A percentile compares a stretch with the other conserved stretches of the same genome.
Evolutionary conservation across 148 eudicot species (phyloP).

Genomic region (Rhododendron henanense): DNA sequence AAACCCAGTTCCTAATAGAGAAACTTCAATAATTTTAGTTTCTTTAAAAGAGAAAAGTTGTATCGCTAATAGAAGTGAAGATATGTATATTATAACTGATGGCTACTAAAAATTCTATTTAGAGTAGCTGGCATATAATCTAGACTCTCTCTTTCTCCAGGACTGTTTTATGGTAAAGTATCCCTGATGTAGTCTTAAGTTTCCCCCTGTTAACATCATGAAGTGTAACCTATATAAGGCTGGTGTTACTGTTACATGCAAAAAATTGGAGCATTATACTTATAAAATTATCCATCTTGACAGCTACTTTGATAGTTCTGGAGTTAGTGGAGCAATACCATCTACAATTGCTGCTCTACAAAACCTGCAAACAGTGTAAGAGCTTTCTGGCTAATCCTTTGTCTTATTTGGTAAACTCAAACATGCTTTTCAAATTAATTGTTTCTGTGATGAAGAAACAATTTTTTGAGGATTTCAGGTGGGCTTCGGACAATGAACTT

Average conservation of each 20-base stretch:
- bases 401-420: background rate
- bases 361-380: constrained; percentile 55
- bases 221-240: background rate
- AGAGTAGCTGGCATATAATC: background rate
- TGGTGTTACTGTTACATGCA: background rate
- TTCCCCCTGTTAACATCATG: background rate
- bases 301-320: constrained; percentile 70
- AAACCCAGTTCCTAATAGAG: background rate
- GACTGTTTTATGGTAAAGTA: background rate
- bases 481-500: constrained; percentile 68
- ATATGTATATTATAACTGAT: background rate
- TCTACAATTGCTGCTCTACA: constrained; percentile 20
- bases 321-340: constrained; percentile 59
- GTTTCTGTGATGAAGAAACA: background rate
- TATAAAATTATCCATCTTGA: constrained; percentile 14
- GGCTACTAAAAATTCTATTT: background rate
- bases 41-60: background rate
- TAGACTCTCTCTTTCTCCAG: background rate
- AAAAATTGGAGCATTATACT: background rate
- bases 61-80: background rate
- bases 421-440: background rate
- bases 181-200: background rate
- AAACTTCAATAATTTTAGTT: background rate
- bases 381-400: background rate
- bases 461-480: constrained; percentile 38